phyloP scores from a whole-genome alignment of 2,329 filamentous ascomycete genomes.

The Teratosphaeria pseudoeucalypti region DNA sequence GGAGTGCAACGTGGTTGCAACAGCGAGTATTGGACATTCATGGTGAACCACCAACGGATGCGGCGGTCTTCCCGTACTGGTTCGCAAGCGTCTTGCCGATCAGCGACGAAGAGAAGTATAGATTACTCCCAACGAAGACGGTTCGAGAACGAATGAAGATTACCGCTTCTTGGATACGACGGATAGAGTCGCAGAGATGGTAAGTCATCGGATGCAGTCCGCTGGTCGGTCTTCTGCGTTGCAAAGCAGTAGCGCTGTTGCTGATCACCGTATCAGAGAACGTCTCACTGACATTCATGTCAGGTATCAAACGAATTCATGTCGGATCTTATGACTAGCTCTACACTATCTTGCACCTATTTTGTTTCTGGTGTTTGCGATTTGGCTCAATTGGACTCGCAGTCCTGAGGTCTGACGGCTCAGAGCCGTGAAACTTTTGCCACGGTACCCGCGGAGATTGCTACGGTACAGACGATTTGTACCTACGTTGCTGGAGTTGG shows the following conservation, averaged over 20 bases:
- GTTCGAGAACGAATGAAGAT: constrained; percentile 76
- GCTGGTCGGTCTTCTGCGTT: not conserved
- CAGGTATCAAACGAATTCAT: constrained; percentile 31
- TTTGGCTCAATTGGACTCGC: constrained; percentile 14
- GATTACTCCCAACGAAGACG: constrained; percentile 59
- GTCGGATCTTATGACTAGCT: constrained; percentile 32
- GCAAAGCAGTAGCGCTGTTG: constrained; percentile 3
- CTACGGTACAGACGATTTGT: not conserved
- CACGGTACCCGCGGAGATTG: not conserved
- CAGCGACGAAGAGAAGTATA: constrained; percentile 68
- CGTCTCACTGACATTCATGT: constrained; percentile 4
- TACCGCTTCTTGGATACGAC: constrained; percentile 65
- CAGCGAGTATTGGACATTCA: constrained; percentile 62
- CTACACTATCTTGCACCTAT: constrained; percentile 20
- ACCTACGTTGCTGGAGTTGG: not conserved
- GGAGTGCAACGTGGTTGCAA: constrained; percentile 65
- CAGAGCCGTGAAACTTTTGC: not conserved
- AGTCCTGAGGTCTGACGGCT: not conserved
- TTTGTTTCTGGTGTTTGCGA: constrained; percentile 18
- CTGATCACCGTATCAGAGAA: constrained; percentile 3
- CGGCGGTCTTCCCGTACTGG: constrained; percentile 79
- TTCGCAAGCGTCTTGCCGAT: constrained; percentile 74
- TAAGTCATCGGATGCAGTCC: constrained; percentile 36
- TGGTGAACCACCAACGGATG: constrained; percentile 66
- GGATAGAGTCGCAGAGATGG: constrained; percentile 62